Base-by-base conservation (phyloP, 2,329 filamentous ascomycete genomes). In the Colletotrichum cordylinicola region DNA sequence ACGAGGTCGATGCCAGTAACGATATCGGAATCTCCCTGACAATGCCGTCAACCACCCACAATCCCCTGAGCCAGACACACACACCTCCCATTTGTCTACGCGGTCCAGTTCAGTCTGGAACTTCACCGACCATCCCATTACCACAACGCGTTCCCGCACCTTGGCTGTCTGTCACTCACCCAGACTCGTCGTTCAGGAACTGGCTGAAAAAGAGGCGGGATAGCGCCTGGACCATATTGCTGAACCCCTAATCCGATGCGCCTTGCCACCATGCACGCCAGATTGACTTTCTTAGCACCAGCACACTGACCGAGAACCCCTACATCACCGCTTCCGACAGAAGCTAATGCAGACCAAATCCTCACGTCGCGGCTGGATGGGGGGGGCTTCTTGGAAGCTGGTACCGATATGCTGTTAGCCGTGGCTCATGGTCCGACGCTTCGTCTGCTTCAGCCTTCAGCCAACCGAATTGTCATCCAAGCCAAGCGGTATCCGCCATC, bases 1-100 rank as follows among this genome's bases (percentile, higher is more conserved):
- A 72, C 55, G 69, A 72, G 68, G 72, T 52, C 72, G 37, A 72
- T 72, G 72, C 55, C 70, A 67, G 68, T 62, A 69, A 56, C 62
- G n/a, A 37, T 6, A 15, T 68, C 65, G 37, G 35, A 27, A 35
- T 72, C 68, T 67, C 24, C 55, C 68, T 67, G 13, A 29, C 24
- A 43, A 58, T 65, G 27, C 58, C n/a, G 58, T 67, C n/a, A 48
- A 48, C 43, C 43, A 7, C 43, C 21, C 48, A 55, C 33, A 55
- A 48, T 29, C 39, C 61, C 56, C 56, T 62, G 24, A 27, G 27
- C 33, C 56, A 21, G 56, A 55, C 39, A 33, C 37, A 43, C 18
- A 33, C 33, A 48, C 43, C 43, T 48, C 39, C 21, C 35, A 68
- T 27, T 64, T 48, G 27, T 29, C 39, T 55, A 27, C 31, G 27